Evolutionary conservation across 202 grass and related monocot species (phyloP).

Genomic region (Cymbopogon flexuosus): DNA sequence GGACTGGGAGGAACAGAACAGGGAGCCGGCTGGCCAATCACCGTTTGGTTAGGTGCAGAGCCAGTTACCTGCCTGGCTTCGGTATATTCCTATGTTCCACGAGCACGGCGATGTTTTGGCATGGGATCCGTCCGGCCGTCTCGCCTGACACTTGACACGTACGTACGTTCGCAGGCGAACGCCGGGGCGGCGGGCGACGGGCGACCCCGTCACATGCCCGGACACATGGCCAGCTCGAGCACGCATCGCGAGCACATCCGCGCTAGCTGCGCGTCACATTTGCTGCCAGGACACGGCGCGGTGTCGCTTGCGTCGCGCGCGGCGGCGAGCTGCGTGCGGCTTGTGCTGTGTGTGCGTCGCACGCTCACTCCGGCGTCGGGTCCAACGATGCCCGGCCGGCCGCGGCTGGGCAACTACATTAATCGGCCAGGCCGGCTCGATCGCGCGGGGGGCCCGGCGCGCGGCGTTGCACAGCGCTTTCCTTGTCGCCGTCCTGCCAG

Average conservation of each 20-base stretch:
- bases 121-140: not conserved
- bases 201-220: not conserved
- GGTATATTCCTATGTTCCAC: too few relatives aligned
- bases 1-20: too few relatives aligned
- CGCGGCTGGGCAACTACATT: not conserved
- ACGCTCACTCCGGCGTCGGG: not conserved
- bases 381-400: too few relatives aligned
- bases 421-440: not conserved
- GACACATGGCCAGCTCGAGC: not conserved
- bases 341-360: not conserved
- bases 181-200: too few relatives aligned
- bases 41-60: slow-evolving; percentile 7
- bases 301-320: too few relatives aligned
- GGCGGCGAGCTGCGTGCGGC: not conserved
- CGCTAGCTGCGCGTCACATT: too few relatives aligned
- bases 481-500: slow-evolving; percentile 20
- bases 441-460: too few relatives aligned
- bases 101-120: not conserved
- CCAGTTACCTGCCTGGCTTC: too few relatives aligned
- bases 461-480: too few relatives aligned
- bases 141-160: not conserved
- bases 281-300: too few relatives aligned
- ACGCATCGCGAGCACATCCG: too few relatives aligned
- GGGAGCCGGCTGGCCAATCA: not conserved
- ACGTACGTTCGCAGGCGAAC: too few relatives aligned